Percentiles rank a stretch among this genome's conserved stretches.
Evolutionary conservation across 768 basidiomycete species (phyloP).

Genomic region (Mrakia frigida): DNA sequence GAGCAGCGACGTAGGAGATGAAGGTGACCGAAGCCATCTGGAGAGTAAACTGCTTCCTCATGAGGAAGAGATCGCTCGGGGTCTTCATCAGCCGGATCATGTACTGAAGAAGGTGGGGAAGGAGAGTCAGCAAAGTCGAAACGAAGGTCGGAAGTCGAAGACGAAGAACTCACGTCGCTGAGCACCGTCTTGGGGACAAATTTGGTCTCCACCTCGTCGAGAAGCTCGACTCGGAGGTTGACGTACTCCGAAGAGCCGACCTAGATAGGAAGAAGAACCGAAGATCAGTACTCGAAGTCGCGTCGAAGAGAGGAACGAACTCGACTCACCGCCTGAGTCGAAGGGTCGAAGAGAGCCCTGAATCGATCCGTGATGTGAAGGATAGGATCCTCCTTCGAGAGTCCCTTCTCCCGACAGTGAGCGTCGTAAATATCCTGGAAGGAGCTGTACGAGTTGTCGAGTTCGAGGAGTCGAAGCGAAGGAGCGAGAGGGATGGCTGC

Average conservation of each 20-base stretch:
- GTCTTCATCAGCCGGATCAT: constrained; percentile 80
- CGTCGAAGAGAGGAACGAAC: constrained; percentile 18
- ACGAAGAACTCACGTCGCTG: constrained; percentile 57
- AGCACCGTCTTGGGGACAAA: constrained; percentile 85
- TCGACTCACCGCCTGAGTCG: constrained; percentile 18
- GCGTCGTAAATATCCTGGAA: constrained; percentile 92
- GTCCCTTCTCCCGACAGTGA: constrained; percentile 67
- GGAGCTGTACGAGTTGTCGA: constrained; percentile 82
- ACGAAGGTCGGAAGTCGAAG: constrained; percentile 12
- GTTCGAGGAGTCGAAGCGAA: constrained; percentile 76
- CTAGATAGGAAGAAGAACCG: neutral
- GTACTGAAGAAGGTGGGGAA: constrained; percentile 55
- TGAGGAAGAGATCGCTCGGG: constrained; percentile 84
- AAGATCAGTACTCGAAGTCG: constrained; percentile 3
- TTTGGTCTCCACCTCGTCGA: constrained; percentile 81
- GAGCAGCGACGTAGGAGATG: constrained; percentile 80
- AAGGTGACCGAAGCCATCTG: constrained; percentile 85
- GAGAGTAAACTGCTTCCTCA: constrained; percentile 92
- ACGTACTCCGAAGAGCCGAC: constrained; percentile 51
- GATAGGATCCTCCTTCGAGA: constrained; percentile 81
- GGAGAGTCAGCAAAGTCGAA: neutral
- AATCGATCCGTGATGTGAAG: constrained; percentile 80
- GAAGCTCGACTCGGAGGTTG: constrained; percentile 66
- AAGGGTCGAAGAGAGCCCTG: constrained; percentile 45
- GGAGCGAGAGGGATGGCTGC: constrained; percentile 73